Conservation (phyloP, 2,329 filamentous ascomycete genomes). For the Tolypocladium inflatum region DNA sequence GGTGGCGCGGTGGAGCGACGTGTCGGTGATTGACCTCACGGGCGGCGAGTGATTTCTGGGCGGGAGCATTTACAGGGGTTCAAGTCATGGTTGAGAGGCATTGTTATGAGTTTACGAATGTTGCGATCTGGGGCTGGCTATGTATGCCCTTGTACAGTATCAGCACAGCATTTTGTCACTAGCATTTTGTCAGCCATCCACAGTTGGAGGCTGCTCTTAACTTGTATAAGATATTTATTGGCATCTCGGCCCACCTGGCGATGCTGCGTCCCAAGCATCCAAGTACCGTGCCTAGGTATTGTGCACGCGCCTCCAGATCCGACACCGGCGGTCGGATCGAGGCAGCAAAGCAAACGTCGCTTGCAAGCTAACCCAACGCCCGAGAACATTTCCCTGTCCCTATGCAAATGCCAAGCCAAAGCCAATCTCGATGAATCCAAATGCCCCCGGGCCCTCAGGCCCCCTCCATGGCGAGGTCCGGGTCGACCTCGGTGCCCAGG, state of each 20-base stretch:
- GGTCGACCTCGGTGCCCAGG: conserved; percentile 70
- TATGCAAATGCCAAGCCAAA: not conserved
- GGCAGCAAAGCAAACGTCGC: not conserved
- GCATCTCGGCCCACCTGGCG: not conserved
- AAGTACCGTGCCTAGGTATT: not conserved
- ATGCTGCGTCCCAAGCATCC: not conserved
- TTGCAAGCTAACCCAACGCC: not conserved
- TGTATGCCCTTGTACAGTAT: not conserved
- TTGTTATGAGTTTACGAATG: not conserved
- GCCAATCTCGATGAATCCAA: not conserved
- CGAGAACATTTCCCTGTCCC: not conserved
- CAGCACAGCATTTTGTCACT: not conserved
- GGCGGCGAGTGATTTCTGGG: not conserved
- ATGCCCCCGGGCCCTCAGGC: not conserved
- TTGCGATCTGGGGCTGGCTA: not conserved
- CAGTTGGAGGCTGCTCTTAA: not conserved
- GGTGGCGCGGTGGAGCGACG: conserved; percentile 19
- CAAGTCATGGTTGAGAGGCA: not conserved
- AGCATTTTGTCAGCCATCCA: not conserved
- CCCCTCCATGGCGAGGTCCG: conserved; percentile 42
- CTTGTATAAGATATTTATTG: not conserved
- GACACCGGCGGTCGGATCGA: not conserved
- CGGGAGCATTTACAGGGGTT: not conserved
- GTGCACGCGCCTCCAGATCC: not conserved
- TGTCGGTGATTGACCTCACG: conserved; percentile 24